Conservation (phyloP, 2,329 filamentous ascomycete genomes). For the Arthrobotrys iridis region DNA sequence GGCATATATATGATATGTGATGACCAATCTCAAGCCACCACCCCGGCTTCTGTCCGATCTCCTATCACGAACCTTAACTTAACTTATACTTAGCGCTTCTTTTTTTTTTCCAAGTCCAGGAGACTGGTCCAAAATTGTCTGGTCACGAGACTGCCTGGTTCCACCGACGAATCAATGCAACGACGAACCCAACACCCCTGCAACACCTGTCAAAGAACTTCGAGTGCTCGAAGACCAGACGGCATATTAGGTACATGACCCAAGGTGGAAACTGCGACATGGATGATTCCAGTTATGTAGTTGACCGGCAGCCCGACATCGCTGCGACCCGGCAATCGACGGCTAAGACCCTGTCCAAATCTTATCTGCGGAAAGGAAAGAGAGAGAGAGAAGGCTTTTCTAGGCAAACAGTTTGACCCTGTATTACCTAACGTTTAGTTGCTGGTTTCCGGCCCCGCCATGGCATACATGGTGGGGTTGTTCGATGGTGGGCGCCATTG, state of each 20-base stretch:
- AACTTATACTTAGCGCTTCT: no score
- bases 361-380: not conserved
- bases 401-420: constrained; percentile 31
- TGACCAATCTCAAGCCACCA: not conserved
- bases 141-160: no score
- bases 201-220: no score
- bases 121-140: no score
- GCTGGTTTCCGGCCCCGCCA: constrained; percentile 12
- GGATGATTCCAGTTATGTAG: not conserved
- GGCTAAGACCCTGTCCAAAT: constrained; percentile 46
- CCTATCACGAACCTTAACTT: not conserved
- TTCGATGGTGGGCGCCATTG: constrained; percentile 38
- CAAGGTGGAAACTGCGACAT: not conserved
- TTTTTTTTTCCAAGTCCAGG: no score
- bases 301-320: not conserved
- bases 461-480: constrained; percentile 16
- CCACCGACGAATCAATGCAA: no score
- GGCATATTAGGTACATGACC: no score
- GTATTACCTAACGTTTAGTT: not conserved
- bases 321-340: constrained; percentile 47
- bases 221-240: no score
- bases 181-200: no score
- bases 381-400: not conserved
- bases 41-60: constrained; percentile 11
- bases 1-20: not conserved